phyloP scores from a whole-genome alignment of 2,329 filamentous ascomycete genomes.

The Ambrosiella xylebori region DNA sequence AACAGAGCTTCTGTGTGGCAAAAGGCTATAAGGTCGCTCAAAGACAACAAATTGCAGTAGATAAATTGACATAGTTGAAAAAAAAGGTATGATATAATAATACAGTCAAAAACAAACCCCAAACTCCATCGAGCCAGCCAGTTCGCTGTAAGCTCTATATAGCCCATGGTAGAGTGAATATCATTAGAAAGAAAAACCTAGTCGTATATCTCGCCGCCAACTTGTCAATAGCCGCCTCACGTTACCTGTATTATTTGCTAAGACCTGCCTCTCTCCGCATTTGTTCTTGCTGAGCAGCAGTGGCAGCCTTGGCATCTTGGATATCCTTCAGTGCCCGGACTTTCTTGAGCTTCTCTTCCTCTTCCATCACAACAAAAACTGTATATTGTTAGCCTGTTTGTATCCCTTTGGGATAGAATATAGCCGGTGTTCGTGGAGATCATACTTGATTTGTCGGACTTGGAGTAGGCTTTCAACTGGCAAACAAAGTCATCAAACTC shows the following conservation, averaged over 20 bases:
- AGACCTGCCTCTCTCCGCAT: slow-evolving; percentile 33
- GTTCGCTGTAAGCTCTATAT: neutral
- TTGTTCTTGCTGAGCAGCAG: slow-evolving; percentile 28
- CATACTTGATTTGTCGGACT: slow-evolving; percentile 81
- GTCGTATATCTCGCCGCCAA: neutral
- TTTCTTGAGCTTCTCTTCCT: slow-evolving; percentile 28
- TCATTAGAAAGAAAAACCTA: neutral
- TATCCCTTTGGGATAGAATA: too few relatives aligned
- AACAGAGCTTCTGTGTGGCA: neutral
- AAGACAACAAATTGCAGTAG: neutral
- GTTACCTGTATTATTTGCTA: slow-evolving; percentile 17
- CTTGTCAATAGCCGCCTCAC: neutral
- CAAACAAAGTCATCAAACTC: slow-evolving; percentile 81
- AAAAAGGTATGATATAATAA: neutral
- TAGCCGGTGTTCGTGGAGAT: slow-evolving; percentile 11
- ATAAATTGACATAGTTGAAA: neutral
- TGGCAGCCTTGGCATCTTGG: slow-evolving; percentile 24
- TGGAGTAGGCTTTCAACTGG: slow-evolving; percentile 73
- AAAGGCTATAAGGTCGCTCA: too few relatives aligned
- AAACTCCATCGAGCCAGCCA: neutral
- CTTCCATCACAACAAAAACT: slow-evolving; percentile 37
- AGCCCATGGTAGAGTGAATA: neutral
- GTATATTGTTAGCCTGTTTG: neutral
- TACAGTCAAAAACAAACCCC: neutral
- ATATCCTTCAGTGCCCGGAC: slow-evolving; percentile 22